Evolutionary conservation across 2,329 filamentous ascomycete genomes (phyloP).

Genomic region (Coniochaeta ligniaria): DNA sequence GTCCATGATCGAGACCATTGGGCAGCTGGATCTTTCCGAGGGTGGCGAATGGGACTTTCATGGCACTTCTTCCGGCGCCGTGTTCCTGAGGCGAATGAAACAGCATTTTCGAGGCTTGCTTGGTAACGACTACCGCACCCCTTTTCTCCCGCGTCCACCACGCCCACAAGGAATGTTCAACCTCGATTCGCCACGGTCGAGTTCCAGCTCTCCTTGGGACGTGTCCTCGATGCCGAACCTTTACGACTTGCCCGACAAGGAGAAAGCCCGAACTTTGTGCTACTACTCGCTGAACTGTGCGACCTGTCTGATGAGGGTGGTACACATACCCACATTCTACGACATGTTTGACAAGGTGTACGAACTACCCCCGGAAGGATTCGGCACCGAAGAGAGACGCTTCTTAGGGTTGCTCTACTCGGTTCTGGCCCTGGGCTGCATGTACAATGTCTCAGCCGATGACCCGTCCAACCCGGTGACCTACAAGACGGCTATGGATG

Average conservation of each 20-base stretch:
- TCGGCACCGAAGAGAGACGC: constrained; percentile 56
- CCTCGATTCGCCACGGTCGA: constrained; percentile 63
- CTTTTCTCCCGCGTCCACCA: constrained; percentile 48
- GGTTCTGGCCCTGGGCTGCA: constrained; percentile 64
- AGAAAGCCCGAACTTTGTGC: constrained; percentile 45
- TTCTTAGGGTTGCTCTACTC: constrained; percentile 67
- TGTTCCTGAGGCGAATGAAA: constrained; percentile 80
- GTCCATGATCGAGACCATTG: constrained; percentile 92
- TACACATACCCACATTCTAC: constrained; percentile 79
- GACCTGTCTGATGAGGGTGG: constrained; percentile 57
- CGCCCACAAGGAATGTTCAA: constrained; percentile 42
- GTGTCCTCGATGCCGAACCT: constrained; percentile 40
- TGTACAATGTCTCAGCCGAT: constrained; percentile 57
- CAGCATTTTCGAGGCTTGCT: constrained; percentile 78
- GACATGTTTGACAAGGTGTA: constrained; percentile 72
- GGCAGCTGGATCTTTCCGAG: constrained; percentile 86
- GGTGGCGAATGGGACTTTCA: constrained; percentile 92
- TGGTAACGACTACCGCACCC: constrained; percentile 52
- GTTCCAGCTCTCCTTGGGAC: constrained; percentile 57
- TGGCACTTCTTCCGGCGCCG: constrained; percentile 83
- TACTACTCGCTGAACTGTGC: constrained; percentile 50
- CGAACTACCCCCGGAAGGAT: constrained; percentile 55
- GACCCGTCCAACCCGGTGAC: constrained; percentile 36
- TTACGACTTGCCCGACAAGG: constrained; percentile 63
- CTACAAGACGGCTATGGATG: constrained; percentile 44